Conservation (phyloP, 805 yeast species). For the Metschnikowia arizonensis region DNA sequence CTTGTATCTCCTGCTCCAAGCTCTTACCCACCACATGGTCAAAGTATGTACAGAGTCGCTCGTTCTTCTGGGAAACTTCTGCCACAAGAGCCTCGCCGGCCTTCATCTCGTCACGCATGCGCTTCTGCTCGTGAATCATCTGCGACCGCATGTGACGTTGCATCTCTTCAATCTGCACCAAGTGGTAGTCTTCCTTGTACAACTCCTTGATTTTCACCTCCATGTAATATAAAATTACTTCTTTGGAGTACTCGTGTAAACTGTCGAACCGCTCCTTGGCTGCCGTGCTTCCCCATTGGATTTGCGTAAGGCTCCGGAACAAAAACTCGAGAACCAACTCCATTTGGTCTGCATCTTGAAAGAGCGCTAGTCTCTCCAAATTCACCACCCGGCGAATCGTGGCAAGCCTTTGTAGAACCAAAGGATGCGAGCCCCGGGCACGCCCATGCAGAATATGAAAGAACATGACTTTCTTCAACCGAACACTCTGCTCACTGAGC, state of each 20-base stretch:
- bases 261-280: constrained; percentile 8
- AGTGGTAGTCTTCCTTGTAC: constrained; percentile 10
- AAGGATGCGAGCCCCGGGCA: constrained; percentile 13
- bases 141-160: constrained; percentile 11
- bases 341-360: constrained; percentile 9
- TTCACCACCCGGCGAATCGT: constrained; percentile 12
- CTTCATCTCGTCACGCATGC: constrained; percentile 12
- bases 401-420: constrained; percentile 12
- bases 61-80: constrained; percentile 9
- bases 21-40: constrained; percentile 8
- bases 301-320: constrained; percentile 12
- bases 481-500: not conserved
- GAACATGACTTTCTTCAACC: constrained; percentile 6
- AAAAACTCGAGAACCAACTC: constrained; percentile 12
- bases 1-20: constrained; percentile 5
- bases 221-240: constrained; percentile 11
- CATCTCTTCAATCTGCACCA: constrained; percentile 14
- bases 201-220: constrained; percentile 10
- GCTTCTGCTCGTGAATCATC: constrained; percentile 12
- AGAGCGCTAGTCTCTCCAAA: constrained; percentile 13
- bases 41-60: constrained; percentile 9
- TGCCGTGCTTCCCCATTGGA: constrained; percentile 7
- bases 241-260: constrained; percentile 11
- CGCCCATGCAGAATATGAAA: constrained; percentile 12
- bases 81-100: constrained; percentile 6